phyloP scores from a whole-genome alignment of 345 rosid genomes.

The Camelina neglecta region DNA sequence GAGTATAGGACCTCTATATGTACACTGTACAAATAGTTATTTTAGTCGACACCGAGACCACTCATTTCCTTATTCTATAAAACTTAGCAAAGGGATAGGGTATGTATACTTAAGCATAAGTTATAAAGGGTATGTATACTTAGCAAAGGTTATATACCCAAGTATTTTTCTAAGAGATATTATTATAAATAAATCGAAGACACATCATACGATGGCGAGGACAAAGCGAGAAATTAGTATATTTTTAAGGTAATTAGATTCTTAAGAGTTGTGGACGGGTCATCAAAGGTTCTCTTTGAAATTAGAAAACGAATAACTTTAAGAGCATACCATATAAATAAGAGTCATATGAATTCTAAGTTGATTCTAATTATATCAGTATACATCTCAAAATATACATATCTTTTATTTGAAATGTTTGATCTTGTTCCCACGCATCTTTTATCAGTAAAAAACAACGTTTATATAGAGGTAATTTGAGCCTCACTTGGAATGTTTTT shows the following conservation, averaged over 20 bases:
- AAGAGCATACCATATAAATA: neutral
- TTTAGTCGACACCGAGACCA: constrained; percentile 1
- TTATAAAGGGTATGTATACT: neutral
- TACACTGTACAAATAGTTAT: neutral
- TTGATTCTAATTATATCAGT: neutral
- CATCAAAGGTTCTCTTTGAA: neutral
- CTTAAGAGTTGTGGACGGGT: neutral
- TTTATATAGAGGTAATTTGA: neutral
- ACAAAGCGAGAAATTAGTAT: neutral
- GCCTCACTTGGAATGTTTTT: neutral
- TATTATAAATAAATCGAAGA: neutral
- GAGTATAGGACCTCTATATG: neutral
- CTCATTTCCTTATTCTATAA: neutral
- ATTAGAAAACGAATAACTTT: constrained; percentile 2
- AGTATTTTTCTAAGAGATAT: neutral
- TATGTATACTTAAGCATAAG: neutral
- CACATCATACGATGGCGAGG: constrained; percentile 9
- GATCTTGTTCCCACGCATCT: neutral
- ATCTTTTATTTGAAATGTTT: neutral
- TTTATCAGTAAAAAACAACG: neutral
- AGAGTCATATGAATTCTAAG: neutral
- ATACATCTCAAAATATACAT: neutral
- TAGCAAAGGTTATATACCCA: too few species aligned
- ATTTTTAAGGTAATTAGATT: neutral
- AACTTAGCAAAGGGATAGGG: neutral